Evolutionary conservation across 75 land plant genomes (phyloP), one percentile per base, ranked within the genome.

Genomic region (Larix kaempferi): DNA sequence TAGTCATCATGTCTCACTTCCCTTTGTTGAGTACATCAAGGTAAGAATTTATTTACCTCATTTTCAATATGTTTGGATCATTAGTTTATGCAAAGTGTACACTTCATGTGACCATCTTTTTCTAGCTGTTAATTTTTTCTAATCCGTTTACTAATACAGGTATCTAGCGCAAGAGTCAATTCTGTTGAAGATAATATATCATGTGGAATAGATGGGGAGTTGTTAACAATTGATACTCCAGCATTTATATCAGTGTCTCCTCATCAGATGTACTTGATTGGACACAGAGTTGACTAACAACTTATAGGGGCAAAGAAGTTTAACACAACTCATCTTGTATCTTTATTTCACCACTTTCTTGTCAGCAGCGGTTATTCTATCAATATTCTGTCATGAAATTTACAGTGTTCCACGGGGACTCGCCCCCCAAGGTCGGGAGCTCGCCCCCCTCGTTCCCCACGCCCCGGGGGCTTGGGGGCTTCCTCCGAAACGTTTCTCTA

Each of bases 11-110:
- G 41, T 84, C 44, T 76, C 82, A 44, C 80, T 84, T 25, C 84
- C 86, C 44, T 84, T 84, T 76, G 86, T 84, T 13, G 83, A 84
- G 79, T 76, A 81, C 61, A 77, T 60, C 14, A 84, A 84, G 84
- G 86, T 84, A 77, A 14, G 13, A 69, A 69, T 69, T 35, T 69
- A 17, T 19, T 11, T n/a, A 41, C 49, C 44, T n/a, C 52, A 6
- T 49, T 49, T 49, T 49, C 11, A 33, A 69, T 3, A 39, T n/a
- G 21, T 7, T 69, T 69, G 16, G 23, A n/a, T 69, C 54, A 41
- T 21, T 22, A 39, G 12, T 21, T 41, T 65, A 10, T 49, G 54
- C 54, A 41, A 27, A 6, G 2, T 10, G 27, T 26, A 26, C 3
- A 21, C 23, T n/a, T n/a, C 19, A 41, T 69, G 6, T 69, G 16